A percentile compares a stretch with the other conserved stretches of the same genome.
Evolutionary conservation across 2,329 filamentous ascomycete species (phyloP).

Genomic region (Herpotrichia juniperi): DNA sequence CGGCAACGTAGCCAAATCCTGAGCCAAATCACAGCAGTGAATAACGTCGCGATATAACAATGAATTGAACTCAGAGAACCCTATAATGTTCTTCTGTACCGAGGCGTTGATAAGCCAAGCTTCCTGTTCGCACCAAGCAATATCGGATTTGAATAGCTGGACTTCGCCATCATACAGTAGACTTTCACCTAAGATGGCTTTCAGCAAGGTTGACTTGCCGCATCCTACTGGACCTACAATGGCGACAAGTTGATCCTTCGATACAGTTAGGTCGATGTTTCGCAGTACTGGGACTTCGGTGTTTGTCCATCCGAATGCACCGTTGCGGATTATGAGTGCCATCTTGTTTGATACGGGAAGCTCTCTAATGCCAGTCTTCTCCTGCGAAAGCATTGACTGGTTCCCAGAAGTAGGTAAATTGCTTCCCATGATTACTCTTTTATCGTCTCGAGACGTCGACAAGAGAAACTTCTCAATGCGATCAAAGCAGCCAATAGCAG

Average conservation of each 20-base stretch:
- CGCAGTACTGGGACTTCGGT: neutral
- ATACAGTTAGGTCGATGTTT: conserved; percentile 3
- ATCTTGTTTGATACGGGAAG: neutral
- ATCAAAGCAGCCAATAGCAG: conserved; percentile 9
- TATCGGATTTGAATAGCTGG: neutral
- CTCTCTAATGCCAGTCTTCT: neutral
- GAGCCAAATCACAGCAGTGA: conserved; percentile 11
- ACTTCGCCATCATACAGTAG: conserved; percentile 1
- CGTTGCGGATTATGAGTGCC: conserved; percentile 7
- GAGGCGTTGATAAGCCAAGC: conserved; percentile 30
- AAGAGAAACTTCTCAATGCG: conserved; percentile 13
- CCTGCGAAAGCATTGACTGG: neutral
- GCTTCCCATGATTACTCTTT: neutral
- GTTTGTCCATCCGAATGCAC: conserved; percentile 10
- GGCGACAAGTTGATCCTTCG: conserved; percentile 10
- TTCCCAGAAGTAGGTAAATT: neutral
- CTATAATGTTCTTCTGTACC: conserved; percentile 29
- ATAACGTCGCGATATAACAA: conserved; percentile 24
- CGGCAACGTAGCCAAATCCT: conserved; percentile 14
- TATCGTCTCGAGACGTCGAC: neutral
- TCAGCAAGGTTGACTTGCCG: conserved; percentile 44
- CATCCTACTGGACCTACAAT: conserved; percentile 18
- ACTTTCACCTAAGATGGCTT: conserved; percentile 22
- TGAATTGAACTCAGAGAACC: conserved; percentile 22
- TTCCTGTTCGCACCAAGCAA: conserved; percentile 32